phyloP scores from a whole-genome alignment of 2,329 filamentous ascomycete species.

The Epichloe festucae region DNA sequence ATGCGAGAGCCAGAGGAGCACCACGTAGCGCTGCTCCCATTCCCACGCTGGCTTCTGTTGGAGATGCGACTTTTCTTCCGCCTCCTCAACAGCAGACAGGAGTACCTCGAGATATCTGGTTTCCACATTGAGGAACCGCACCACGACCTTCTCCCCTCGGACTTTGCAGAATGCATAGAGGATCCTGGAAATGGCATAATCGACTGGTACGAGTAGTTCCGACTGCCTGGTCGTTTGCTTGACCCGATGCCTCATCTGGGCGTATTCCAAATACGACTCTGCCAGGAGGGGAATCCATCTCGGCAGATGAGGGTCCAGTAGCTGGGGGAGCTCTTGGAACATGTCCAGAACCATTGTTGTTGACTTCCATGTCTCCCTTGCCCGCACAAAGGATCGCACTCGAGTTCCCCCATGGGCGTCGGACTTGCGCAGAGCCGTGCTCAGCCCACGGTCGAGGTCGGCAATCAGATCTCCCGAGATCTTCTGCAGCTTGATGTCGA shows the following conservation, averaged over 20 bases:
- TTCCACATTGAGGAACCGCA: slow-evolving; percentile 83
- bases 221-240: slow-evolving; percentile 21
- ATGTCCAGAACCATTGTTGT: slow-evolving; percentile 55
- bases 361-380: slow-evolving; percentile 34
- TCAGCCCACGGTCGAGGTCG: slow-evolving; percentile 42
- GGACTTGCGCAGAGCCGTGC: slow-evolving; percentile 37
- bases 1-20: slow-evolving; percentile 78
- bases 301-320: slow-evolving; percentile 74
- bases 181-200: slow-evolving; percentile 62
- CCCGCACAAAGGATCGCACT: slow-evolving; percentile 36
- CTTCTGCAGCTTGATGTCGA: slow-evolving; percentile 49
- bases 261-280: slow-evolving; percentile 59
- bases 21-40: slow-evolving; percentile 85
- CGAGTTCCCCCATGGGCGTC: slow-evolving; percentile 28
- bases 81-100: slow-evolving; percentile 57
- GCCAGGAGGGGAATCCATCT: slow-evolving; percentile 62
- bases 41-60: slow-evolving; percentile 30
- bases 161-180: slow-evolving; percentile 92
- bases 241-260: slow-evolving; percentile 33
- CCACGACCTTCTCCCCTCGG: slow-evolving; percentile 82
- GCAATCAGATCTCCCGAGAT: slow-evolving; percentile 44
- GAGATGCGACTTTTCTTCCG: slow-evolving; percentile 21
- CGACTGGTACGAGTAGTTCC: slow-evolving; percentile 39
- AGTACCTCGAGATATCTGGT: slow-evolving; percentile 73
- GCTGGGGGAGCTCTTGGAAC: slow-evolving; percentile 95